Evolutionary conservation across 345 rosid genomes (phyloP).

Genomic region (Aquilaria sinensis): DNA sequence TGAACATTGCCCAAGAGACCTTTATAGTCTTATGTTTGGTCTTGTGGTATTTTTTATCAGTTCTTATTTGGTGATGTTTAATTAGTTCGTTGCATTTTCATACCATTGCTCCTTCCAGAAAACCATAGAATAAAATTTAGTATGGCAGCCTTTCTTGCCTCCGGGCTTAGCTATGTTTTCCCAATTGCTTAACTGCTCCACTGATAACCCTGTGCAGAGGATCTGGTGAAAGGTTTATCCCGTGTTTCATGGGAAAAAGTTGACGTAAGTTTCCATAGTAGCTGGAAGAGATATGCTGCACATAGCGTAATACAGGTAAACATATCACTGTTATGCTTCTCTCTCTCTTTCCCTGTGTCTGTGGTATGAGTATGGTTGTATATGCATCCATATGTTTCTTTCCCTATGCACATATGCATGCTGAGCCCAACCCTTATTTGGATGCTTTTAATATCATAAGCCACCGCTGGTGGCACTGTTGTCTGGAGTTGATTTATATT

Average conservation of each 20-base stretch:
- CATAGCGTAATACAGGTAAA: constrained; percentile 94
- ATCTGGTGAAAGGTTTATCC: constrained; percentile 69
- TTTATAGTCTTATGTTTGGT: no score
- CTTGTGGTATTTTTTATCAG: no score
- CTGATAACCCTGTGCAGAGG: constrained; percentile 47
- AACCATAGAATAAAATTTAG: no score
- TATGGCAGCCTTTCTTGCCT: no score
- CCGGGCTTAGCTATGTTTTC: no score
- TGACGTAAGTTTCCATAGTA: constrained; percentile 85
- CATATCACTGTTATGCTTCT: not conserved
- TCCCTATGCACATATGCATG: not conserved
- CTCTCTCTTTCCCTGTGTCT: constrained; percentile 12
- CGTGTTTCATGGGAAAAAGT: constrained; percentile 92
- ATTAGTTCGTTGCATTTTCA: no score
- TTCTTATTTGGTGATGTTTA: no score
- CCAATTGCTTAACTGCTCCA: no score
- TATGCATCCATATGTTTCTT: not conserved
- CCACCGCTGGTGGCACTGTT: no score
- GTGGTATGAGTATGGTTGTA: not conserved
- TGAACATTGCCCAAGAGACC: no score
- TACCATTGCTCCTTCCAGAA: no score
- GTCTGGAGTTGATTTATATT: no score
- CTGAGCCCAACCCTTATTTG: not conserved
- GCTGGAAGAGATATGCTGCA: constrained; percentile 84
- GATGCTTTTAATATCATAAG: not conserved